A percentile compares a stretch with the other conserved stretches of the same genome.
These are phyloP conservation scores for Penicillium odoratum DNA, from an alignment of 495 filamentous ascomycete species.

Conservation along the genomic window DNA sequence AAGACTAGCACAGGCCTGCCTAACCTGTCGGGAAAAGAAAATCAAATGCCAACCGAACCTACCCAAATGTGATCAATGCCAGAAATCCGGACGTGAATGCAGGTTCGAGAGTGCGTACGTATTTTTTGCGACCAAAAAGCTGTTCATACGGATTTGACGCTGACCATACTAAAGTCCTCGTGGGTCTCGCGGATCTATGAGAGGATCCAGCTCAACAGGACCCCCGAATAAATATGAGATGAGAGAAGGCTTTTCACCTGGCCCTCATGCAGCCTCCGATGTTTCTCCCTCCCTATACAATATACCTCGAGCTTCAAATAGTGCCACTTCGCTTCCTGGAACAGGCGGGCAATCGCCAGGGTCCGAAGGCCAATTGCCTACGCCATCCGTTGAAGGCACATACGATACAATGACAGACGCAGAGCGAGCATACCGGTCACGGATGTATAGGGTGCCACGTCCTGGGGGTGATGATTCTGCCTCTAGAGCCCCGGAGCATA, in stretches of 20 bases:
- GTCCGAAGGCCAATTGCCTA: conserved; percentile 35
- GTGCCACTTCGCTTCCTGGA: conserved; percentile 37
- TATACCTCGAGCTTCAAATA: conserved; percentile 35
- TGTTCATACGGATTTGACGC: not conserved
- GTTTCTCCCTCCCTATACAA: conserved; percentile 36
- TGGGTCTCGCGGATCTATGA: conserved; percentile 36
- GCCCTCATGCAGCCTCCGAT: conserved; percentile 28
- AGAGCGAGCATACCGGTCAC: conserved; percentile 28
- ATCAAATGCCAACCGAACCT: conserved; percentile 91
- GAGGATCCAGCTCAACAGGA: conserved; percentile 25
- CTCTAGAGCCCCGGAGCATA: conserved; percentile 14
- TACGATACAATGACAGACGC: conserved; percentile 29
- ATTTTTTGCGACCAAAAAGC: not conserved
- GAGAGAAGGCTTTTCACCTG: conserved; percentile 23
- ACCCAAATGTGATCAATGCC: conserved; percentile 84
- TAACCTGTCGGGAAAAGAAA: conserved; percentile 93
- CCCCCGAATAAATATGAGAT: conserved; percentile 24
- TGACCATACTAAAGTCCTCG: conserved; percentile 34
- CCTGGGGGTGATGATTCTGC: conserved; percentile 17
- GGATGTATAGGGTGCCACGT: conserved; percentile 19
- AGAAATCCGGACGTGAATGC: conserved; percentile 83
- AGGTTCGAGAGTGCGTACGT: conserved; percentile 87
- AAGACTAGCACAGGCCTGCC: conserved; percentile 81
- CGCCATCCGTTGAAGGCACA: conserved; percentile 31
- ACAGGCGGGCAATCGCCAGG: conserved; percentile 38